Percentiles rank a stretch among this genome's conserved stretches.
These are phyloP conservation scores for Pythium periplocum DNA, from an alignment of 352 stramenopile species.

Conservation along the genomic window DNA sequence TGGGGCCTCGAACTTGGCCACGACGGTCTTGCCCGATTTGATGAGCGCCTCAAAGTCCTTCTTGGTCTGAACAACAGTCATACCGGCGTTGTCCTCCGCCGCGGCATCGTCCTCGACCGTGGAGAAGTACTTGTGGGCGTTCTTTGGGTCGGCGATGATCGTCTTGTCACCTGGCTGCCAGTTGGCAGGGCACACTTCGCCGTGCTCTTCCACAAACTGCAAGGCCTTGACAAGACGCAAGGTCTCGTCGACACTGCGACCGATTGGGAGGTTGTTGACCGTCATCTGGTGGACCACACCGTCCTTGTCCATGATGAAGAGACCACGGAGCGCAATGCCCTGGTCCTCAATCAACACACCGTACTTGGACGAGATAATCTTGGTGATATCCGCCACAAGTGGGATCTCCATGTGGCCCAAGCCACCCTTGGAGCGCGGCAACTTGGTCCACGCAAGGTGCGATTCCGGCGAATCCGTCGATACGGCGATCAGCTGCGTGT, in stretches of 20 bases:
- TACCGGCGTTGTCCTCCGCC: slow-evolving; percentile 22
- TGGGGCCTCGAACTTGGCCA: slow-evolving; percentile 81
- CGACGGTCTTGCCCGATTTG: slow-evolving; percentile 60
- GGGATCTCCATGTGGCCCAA: slow-evolving; percentile 92
- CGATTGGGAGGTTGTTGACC: slow-evolving; percentile 91
- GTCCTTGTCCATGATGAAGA: slow-evolving; percentile 93
- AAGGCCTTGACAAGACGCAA: slow-evolving; percentile 90
- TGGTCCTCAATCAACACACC: slow-evolving; percentile 84
- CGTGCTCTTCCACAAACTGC: slow-evolving; percentile 91
- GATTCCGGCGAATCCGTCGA: slow-evolving; percentile 90
- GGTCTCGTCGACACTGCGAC: slow-evolving; percentile 90
- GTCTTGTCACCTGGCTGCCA: slow-evolving; percentile 90
- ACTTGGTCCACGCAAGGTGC: slow-evolving; percentile 87
- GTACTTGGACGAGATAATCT: slow-evolving; percentile 89
- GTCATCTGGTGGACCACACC: slow-evolving; percentile 85
- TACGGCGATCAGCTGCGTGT: slow-evolving; percentile 84
- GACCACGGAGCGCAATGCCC: slow-evolving; percentile 82
- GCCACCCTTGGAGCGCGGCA: slow-evolving; percentile 87
- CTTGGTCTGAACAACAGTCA: slow-evolving; percentile 59
- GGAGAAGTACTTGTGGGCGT: slow-evolving; percentile 82
- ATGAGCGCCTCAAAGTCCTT: slow-evolving; percentile 55
- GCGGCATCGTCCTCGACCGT: slow-evolving; percentile 46
- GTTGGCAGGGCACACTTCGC: slow-evolving; percentile 91
- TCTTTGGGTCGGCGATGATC: slow-evolving; percentile 83
- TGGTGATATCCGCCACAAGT: slow-evolving; percentile 91